A percentile compares a stretch with the other conserved stretches of the same genome.
Conservation (phyloP, 2,329 filamentous ascomycete species). For the Madurella mycetomatis region DNA sequence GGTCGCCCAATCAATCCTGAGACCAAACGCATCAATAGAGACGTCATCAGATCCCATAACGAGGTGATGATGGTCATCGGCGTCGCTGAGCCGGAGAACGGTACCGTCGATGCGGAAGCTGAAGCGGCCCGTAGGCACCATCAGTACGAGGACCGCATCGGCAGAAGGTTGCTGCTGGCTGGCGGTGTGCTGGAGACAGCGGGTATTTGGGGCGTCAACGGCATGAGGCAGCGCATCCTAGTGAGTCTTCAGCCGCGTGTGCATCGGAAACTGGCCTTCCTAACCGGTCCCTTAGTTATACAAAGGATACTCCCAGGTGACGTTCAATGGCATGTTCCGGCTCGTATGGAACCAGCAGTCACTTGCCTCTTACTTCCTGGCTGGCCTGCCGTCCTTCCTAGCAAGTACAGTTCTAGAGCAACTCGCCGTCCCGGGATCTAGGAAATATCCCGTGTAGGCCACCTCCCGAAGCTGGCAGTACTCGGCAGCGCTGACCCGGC, state of each 20-base stretch:
- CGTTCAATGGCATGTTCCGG: constrained; percentile 43
- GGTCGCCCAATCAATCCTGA: constrained; percentile 53
- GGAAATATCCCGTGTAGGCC: constrained; percentile 8
- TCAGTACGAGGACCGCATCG: constrained; percentile 45
- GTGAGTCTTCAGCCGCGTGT: constrained; percentile 30
- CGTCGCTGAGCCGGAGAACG: constrained; percentile 55
- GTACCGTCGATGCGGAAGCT: constrained; percentile 35
- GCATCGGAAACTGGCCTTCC: constrained; percentile 3
- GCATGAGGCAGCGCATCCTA: constrained; percentile 51
- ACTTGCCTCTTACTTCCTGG: constrained; percentile 31
- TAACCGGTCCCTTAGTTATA: constrained; percentile 41
- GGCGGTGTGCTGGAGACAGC: constrained; percentile 39
- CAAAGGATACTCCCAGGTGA: constrained; percentile 44
- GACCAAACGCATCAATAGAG: constrained; percentile 51
- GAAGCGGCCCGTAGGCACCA: constrained; percentile 41
- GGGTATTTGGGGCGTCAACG: constrained; percentile 48
- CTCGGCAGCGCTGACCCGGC: background rate
- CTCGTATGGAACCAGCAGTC: constrained; percentile 34
- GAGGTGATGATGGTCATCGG: constrained; percentile 61
- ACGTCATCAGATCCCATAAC: constrained; percentile 57
- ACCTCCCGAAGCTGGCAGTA: no score
- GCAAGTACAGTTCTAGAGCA: constrained; percentile 32
- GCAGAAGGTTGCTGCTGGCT: constrained; percentile 35
- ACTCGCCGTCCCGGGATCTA: constrained; percentile 12
- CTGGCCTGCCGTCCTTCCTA: constrained; percentile 40